Evolutionary conservation across 495 filamentous ascomycete species (phyloP).

Genomic region (Aspergillus cavernicola): DNA sequence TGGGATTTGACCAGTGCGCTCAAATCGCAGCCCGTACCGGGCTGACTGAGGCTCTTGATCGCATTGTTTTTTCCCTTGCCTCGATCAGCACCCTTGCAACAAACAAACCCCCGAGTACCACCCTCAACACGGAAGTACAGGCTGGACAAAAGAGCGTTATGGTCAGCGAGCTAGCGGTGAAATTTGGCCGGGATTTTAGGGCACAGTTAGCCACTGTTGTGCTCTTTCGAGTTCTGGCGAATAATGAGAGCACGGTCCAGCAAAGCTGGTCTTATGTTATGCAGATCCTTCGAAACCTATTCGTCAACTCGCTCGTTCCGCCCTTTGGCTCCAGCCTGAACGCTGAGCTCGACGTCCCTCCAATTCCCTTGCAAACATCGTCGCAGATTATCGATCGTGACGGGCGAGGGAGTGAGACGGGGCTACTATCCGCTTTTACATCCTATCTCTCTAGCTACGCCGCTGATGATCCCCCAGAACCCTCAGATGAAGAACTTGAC

Average conservation of each 20-base stretch:
- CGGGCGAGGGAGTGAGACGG: constrained; percentile 68
- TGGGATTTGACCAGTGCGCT: constrained; percentile 94
- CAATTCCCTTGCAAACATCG: constrained; percentile 87
- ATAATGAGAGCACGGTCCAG: constrained; percentile 71
- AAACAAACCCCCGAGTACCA: constrained; percentile 69
- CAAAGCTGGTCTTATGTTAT: constrained; percentile 84
- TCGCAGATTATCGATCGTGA: constrained; percentile 90
- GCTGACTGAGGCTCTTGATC: constrained; percentile 82
- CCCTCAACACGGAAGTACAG: constrained; percentile 94
- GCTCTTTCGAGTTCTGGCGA: constrained; percentile 82
- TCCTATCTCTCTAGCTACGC: constrained; percentile 98
- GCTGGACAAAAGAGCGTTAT: constrained; percentile 90
- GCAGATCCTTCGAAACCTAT: constrained; percentile 90
- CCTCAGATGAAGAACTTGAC: constrained; percentile 94
- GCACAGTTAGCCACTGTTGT: constrained; percentile 92
- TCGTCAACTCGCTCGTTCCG: constrained; percentile 90
- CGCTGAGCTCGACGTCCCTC: constrained; percentile 67
- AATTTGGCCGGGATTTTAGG: constrained; percentile 90
- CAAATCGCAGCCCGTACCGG: constrained; percentile 85
- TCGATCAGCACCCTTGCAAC: constrained; percentile 85
- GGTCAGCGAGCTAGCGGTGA: constrained; percentile 97
- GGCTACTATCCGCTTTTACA: constrained; percentile 88
- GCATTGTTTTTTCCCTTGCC: constrained; percentile 82
- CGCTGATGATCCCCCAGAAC: constrained; percentile 94
- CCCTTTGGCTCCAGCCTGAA: constrained; percentile 72